Evolutionary conservation across 352 stramenopile genomes (phyloP).

Genomic region (Phytophthora nicotianae): DNA sequence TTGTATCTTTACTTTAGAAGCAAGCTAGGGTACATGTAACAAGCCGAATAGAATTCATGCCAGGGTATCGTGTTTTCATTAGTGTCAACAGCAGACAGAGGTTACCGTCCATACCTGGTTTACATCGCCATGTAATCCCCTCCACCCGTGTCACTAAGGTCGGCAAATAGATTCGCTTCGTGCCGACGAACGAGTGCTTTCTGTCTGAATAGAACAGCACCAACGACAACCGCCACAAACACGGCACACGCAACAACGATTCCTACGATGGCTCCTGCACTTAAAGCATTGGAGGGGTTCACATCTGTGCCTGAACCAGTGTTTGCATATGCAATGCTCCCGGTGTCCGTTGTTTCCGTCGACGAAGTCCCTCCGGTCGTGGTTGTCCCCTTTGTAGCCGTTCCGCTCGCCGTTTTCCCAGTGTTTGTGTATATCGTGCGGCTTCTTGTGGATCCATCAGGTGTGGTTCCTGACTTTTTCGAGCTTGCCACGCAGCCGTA

Average conservation of each 20-base stretch:
- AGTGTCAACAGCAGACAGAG: not conserved
- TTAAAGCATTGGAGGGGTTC: not conserved
- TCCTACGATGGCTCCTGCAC: conserved; percentile 17
- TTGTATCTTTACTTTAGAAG: too few species aligned
- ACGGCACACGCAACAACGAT: conserved; percentile 25
- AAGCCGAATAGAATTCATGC: not conserved
- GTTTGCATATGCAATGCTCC: not conserved
- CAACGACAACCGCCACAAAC: conserved; percentile 27
- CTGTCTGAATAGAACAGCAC: conserved; percentile 24
- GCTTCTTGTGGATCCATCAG: not conserved
- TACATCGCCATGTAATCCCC: conserved; percentile 36
- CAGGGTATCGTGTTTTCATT: conserved; percentile 4
- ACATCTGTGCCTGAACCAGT: not conserved
- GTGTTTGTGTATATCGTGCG: not conserved
- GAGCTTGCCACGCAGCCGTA: conserved; percentile 9
- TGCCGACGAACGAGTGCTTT: conserved; percentile 23
- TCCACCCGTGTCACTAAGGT: conserved; percentile 24
- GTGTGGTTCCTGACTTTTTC: not conserved
- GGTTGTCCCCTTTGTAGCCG: not conserved
- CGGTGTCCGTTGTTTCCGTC: not conserved
- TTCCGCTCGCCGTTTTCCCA: not conserved
- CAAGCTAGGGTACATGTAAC: too few species aligned
- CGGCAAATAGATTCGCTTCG: conserved; percentile 30
- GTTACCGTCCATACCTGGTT: not conserved
- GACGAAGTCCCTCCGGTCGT: not conserved